Evolutionary conservation across 75 land plant species (phyloP).

Genomic region (Azolla pinnata): DNA sequence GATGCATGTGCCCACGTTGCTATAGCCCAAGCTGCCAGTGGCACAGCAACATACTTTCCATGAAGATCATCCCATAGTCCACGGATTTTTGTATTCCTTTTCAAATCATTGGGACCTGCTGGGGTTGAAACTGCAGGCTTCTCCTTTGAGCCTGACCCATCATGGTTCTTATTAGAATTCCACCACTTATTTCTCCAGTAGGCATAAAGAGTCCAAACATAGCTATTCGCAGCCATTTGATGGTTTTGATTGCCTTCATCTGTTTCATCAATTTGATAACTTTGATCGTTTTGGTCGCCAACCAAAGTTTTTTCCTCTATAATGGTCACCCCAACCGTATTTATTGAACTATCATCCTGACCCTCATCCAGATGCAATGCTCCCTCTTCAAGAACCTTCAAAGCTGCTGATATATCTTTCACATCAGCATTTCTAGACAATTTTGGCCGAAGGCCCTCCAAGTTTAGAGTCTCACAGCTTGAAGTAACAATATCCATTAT

Average conservation of each 20-base stretch:
- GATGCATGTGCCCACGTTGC: slow-evolving; percentile 96
- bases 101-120: background rate
- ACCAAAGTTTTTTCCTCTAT: too few relatives aligned
- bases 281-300: too few relatives aligned
- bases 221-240: background rate
- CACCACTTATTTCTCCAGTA: background rate
- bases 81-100: slow-evolving; percentile 16
- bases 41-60: slow-evolving; percentile 83
- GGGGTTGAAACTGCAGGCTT: background rate
- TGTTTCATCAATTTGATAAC: slow-evolving; percentile 42
- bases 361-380: slow-evolving; percentile 60
- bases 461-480: slow-evolving; percentile 49
- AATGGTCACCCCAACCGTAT: too few relatives aligned
- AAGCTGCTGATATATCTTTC: slow-evolving; percentile 67
- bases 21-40: slow-evolving; percentile 97
- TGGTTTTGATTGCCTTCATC: slow-evolving; percentile 21
- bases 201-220: background rate
- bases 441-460: slow-evolving; percentile 36
- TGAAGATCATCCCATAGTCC: slow-evolving; percentile 99
- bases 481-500: slow-evolving; percentile 91
- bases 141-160: background rate
- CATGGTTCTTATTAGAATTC: background rate
- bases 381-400: slow-evolving; percentile 79
- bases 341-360: slow-evolving; percentile 18
- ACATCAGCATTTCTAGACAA: slow-evolving; percentile 62